A percentile compares a stretch with the other conserved stretches of the same genome.
These are phyloP conservation scores for Lagenaria siceraria DNA, from an alignment of 306 rosid genomes.

Conservation along the genomic window DNA sequence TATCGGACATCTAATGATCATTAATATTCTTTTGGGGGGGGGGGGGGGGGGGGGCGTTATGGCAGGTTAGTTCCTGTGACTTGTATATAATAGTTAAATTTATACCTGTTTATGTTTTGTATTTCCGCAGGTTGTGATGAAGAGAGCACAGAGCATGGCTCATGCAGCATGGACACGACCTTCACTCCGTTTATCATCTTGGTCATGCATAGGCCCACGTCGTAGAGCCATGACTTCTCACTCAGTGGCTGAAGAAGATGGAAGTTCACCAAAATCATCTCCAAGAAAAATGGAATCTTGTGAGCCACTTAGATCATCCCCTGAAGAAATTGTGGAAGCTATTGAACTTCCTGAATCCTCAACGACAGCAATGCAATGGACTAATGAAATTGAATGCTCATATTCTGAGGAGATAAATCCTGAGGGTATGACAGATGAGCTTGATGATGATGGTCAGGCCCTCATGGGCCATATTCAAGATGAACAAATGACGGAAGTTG, in stretches of 20 bases:
- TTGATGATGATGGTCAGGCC: constrained; percentile 25
- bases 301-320: constrained; percentile 36
- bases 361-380: constrained; percentile 49
- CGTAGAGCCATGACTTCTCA: constrained; percentile 32
- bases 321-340: constrained; percentile 26
- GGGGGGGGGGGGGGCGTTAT: background rate
- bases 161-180: constrained; percentile 96
- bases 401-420: constrained; percentile 25
- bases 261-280: constrained; percentile 20
- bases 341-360: constrained; percentile 49
- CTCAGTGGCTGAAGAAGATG: constrained; percentile 30
- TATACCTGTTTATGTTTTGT: background rate
- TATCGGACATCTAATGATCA: background rate
- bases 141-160: constrained; percentile 91
- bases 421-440: constrained; percentile 19
- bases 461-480: constrained; percentile 27
- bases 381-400: constrained; percentile 47
- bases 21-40: background rate
- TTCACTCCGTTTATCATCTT: constrained; percentile 51
- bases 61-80: background rate
- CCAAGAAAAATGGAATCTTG: constrained; percentile 20
- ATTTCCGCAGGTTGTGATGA: constrained; percentile 69
- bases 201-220: constrained; percentile 94
- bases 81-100: background rate
- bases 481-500: constrained; percentile 65